Evolutionary conservation across 768 basidiomycete species (phyloP).

Genomic region (Pisolithus orientalis): DNA sequence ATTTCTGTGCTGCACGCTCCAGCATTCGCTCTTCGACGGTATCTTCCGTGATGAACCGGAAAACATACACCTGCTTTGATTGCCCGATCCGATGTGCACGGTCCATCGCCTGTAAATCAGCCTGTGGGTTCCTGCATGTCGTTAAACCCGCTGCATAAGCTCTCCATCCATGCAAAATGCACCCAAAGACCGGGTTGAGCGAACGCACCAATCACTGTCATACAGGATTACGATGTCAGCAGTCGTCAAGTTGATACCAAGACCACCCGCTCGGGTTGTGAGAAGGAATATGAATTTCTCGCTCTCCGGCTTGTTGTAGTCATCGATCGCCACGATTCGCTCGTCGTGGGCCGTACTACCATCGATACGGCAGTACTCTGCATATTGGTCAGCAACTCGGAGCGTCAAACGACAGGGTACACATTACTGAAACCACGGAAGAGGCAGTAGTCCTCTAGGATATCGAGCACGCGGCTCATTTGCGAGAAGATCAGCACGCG

Average conservation of each 20-base stretch:
- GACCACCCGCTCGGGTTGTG: conserved; percentile 93
- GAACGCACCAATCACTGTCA: conserved; percentile 85
- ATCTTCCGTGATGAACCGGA: conserved; percentile 93
- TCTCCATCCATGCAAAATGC: background rate
- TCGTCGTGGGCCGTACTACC: conserved; percentile 96
- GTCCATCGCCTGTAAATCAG: conserved; percentile 98
- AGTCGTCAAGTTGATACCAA: conserved; percentile 93
- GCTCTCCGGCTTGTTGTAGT: conserved; percentile 90
- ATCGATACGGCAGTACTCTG: conserved; percentile 96
- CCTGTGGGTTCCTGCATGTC: conserved; percentile 84
- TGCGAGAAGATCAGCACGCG: conserved; percentile 97
- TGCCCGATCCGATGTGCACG: conserved; percentile 95
- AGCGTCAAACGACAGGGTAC: no score
- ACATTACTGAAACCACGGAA: conserved; percentile 77
- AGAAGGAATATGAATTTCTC: conserved; percentile 97
- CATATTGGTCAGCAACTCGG: background rate
- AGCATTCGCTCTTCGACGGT: conserved; percentile 95
- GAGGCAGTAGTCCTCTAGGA: conserved; percentile 94
- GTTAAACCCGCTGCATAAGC: background rate
- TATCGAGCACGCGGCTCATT: conserved; percentile 98
- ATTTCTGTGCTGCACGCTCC: conserved; percentile 92
- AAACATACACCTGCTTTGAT: conserved; percentile 96
- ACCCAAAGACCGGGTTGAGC: background rate
- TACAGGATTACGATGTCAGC: conserved; percentile 95
- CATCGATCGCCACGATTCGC: conserved; percentile 92